These are phyloP conservation scores for Sarocladium kiliense DNA, from an alignment of 2,329 filamentous ascomycete species.

Conservation along the genomic window DNA sequence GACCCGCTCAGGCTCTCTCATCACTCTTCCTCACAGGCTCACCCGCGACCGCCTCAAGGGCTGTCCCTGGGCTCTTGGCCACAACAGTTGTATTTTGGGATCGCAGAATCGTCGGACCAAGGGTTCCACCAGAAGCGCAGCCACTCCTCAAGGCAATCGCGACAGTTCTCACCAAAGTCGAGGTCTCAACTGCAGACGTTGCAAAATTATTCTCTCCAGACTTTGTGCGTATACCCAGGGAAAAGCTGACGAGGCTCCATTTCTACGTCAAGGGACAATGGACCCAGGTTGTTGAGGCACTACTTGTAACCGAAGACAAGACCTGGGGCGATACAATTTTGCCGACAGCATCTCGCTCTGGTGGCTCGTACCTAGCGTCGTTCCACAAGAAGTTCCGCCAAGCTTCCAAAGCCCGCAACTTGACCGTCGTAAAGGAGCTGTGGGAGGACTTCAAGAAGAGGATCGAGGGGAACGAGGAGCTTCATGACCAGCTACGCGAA, in stretches of 20 bases:
- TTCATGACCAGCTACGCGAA: conserved; percentile 24
- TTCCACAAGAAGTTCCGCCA: conserved; percentile 24
- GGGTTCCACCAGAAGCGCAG: conserved; percentile 6
- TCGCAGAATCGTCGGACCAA: conserved; percentile 12
- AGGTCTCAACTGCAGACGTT: neutral
- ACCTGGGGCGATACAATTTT: conserved; percentile 16
- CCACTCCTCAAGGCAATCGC: neutral
- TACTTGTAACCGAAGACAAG: conserved; percentile 19
- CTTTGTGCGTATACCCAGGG: conserved; percentile 12
- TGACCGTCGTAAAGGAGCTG: conserved; percentile 21
- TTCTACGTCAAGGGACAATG: conserved; percentile 25
- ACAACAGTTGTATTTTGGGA: conserved; percentile 27
- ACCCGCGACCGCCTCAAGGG: conserved; percentile 12
- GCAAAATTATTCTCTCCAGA: neutral
- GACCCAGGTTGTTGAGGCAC: conserved; percentile 15
- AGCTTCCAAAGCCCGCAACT: conserved; percentile 25
- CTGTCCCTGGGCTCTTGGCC: conserved; percentile 27
- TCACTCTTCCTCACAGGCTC: neutral
- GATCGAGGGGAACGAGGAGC: conserved; percentile 18
- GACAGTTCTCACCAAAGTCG: conserved; percentile 6
- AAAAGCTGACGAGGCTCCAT: conserved; percentile 17
- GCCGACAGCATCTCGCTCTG: neutral
- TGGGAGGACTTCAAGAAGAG: conserved; percentile 27
- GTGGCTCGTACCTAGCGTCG: conserved; percentile 6
- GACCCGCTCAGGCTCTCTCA: neutral